A percentile compares a stretch with the other conserved stretches of the same genome.
These are phyloP conservation scores for Yarrowia divulgata DNA, from an alignment of 805 yeast species.

Conservation along the genomic window DNA sequence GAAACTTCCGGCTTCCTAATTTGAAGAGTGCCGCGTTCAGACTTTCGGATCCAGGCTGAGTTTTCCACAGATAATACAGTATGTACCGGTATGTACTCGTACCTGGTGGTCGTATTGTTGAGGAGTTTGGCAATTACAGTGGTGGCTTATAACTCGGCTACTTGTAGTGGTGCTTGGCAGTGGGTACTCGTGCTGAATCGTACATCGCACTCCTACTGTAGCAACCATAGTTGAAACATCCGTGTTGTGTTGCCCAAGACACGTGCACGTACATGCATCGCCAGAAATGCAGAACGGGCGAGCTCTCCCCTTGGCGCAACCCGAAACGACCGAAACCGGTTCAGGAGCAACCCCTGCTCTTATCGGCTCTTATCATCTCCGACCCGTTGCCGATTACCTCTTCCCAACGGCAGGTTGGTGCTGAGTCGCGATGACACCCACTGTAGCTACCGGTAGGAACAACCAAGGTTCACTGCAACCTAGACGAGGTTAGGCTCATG, in stretches of 20 bases:
- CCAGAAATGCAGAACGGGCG: not conserved
- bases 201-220: not conserved
- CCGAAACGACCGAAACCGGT: not conserved
- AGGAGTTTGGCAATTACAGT: not conserved
- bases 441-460: not conserved
- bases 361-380: constrained; percentile 10
- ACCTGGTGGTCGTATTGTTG: not conserved
- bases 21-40: not conserved
- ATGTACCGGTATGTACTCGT: no score
- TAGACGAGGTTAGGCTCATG: not conserved
- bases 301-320: not conserved
- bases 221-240: constrained; percentile 12
- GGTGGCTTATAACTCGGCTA: not conserved
- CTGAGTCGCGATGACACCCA: constrained; percentile 1
- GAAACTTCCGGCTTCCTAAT: constrained; percentile 11
- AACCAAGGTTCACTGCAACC: constrained; percentile 18
- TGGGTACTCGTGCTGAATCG: no score
- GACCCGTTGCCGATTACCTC: not conserved
- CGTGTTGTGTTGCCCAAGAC: not conserved
- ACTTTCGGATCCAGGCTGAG: not conserved
- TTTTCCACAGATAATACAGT: not conserved
- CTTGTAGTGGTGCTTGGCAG: not conserved
- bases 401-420: not conserved
- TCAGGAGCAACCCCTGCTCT: not conserved
- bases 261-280: constrained; percentile 20